phyloP scores from a whole-genome alignment of 495 filamentous ascomycete species.

The Lentithecium fluviatile region DNA sequence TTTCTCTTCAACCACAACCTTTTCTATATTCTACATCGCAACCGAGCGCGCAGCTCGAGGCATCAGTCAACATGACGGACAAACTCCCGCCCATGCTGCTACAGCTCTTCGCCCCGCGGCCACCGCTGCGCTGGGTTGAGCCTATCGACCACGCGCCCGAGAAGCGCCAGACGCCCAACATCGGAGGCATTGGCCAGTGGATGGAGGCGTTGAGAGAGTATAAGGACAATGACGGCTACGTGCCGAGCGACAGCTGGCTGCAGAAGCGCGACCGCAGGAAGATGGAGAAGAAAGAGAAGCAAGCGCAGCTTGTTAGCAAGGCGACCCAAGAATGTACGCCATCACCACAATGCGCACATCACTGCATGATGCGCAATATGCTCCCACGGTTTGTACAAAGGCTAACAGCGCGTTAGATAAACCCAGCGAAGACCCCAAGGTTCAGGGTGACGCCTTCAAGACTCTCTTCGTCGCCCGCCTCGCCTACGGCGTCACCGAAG shows the following conservation, averaged over 20 bases:
- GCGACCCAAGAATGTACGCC: slow-evolving; percentile 67
- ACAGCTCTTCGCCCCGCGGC: slow-evolving; percentile 89
- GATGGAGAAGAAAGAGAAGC: slow-evolving; percentile 68
- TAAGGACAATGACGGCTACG: slow-evolving; percentile 69
- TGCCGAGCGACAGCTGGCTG: slow-evolving; percentile 88
- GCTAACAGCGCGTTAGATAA: slow-evolving; percentile 34
- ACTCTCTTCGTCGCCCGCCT: slow-evolving; percentile 91
- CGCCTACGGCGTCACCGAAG: slow-evolving; percentile 80
- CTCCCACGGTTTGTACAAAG: not conserved
- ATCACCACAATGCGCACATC: not conserved
- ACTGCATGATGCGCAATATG: not conserved
- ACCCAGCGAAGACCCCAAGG: slow-evolving; percentile 67
- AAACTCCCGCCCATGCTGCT: slow-evolving; percentile 90
- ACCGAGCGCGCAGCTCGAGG: not conserved
- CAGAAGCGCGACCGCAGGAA: slow-evolving; percentile 78
- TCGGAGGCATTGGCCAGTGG: slow-evolving; percentile 71
- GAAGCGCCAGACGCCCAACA: slow-evolving; percentile 68
- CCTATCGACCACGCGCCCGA: slow-evolving; percentile 81
- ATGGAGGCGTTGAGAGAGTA: slow-evolving; percentile 68
- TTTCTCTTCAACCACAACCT: slow-evolving; percentile 1
- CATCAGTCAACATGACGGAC: slow-evolving; percentile 70
- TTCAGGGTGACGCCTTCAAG: slow-evolving; percentile 89
- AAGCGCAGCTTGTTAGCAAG: slow-evolving; percentile 64
- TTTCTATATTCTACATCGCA: not conserved
- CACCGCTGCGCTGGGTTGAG: slow-evolving; percentile 84